Conservation (phyloP, 768 basidiomycete genomes). For the Crassisporium funariophilum region DNA sequence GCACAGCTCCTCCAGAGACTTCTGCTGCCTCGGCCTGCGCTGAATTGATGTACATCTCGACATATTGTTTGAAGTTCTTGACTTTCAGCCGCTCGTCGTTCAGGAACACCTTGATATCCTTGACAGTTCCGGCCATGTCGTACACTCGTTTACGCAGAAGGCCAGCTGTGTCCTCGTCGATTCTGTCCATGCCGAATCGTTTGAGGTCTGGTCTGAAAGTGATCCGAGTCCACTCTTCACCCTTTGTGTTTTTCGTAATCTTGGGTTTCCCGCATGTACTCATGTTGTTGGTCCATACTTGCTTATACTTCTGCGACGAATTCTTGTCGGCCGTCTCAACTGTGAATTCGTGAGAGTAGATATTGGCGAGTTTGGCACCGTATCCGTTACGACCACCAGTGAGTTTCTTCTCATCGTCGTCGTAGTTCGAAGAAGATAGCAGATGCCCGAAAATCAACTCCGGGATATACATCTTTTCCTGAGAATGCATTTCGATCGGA, state of each 20-base stretch:
- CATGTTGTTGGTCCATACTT: conserved; percentile 96
- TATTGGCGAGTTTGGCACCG: conserved; percentile 97
- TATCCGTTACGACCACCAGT: conserved; percentile 99
- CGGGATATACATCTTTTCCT: conserved; percentile 93
- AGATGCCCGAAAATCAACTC: conserved; percentile 97
- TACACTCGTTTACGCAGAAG: conserved; percentile 93
- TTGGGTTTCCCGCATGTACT: conserved; percentile 82
- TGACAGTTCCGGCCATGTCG: conserved; percentile 95
- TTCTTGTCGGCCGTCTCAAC: conserved; percentile 95
- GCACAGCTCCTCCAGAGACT: conserved; percentile 76
- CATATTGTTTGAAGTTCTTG: conserved; percentile 96
- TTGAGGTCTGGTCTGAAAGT: conserved; percentile 91
- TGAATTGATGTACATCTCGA: conserved; percentile 88
- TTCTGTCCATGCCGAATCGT: conserved; percentile 88
- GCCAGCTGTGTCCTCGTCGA: conserved; percentile 89
- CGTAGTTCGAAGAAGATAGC: conserved; percentile 94
- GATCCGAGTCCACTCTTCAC: conserved; percentile 90
- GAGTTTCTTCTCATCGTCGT: conserved; percentile 98
- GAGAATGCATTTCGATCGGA: conserved; percentile 93
- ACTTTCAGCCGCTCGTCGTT: conserved; percentile 91
- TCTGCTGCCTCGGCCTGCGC: conserved; percentile 70
- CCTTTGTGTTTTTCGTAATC: conserved; percentile 87
- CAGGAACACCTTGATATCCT: conserved; percentile 89
- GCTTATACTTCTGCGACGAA: conserved; percentile 86
- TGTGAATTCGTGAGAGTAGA: conserved; percentile 95